Percentiles rank a stretch among this genome's conserved stretches.
Conservation (phyloP, 1,284 basidiomycete genomes). For the Cryptococcus sp. region DNA sequence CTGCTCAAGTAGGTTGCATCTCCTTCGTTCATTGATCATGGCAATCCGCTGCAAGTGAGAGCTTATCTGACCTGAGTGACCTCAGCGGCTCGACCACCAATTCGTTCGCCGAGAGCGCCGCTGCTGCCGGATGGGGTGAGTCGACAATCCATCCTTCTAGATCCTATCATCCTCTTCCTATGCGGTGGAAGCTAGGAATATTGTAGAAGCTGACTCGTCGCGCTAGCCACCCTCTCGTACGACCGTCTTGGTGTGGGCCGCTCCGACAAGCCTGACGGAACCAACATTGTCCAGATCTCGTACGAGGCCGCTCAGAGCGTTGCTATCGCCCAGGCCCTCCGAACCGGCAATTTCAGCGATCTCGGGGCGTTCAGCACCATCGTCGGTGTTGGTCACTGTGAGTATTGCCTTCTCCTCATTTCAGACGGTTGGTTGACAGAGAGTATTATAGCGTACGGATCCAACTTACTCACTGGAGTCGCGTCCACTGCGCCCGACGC, state of each 20-base stretch:
- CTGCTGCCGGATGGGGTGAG: conserved; percentile 29
- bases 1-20: conserved; percentile 21
- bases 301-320: conserved; percentile 27
- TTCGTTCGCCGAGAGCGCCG: conserved; percentile 30
- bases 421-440: neutral
- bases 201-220: neutral
- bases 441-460: conserved; percentile 21
- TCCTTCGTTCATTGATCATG: neutral
- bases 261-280: conserved; percentile 28
- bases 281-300: conserved; percentile 25
- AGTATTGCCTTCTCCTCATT: neutral
- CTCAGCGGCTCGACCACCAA: conserved; percentile 25
- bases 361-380: conserved; percentile 17
- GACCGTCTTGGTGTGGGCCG: conserved; percentile 31
- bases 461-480: conserved; percentile 19
- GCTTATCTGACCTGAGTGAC: neutral
- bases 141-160: neutral
- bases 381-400: conserved; percentile 28
- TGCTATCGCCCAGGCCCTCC: conserved; percentile 18
- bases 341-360: conserved; percentile 17
- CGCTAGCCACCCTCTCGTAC: conserved; percentile 26
- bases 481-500: conserved; percentile 16
- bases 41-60: neutral
- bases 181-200: neutral
- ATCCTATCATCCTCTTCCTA: neutral